phyloP scores from a whole-genome alignment of 2,329 filamentous ascomycete genomes.

The Clonostachys solani region DNA sequence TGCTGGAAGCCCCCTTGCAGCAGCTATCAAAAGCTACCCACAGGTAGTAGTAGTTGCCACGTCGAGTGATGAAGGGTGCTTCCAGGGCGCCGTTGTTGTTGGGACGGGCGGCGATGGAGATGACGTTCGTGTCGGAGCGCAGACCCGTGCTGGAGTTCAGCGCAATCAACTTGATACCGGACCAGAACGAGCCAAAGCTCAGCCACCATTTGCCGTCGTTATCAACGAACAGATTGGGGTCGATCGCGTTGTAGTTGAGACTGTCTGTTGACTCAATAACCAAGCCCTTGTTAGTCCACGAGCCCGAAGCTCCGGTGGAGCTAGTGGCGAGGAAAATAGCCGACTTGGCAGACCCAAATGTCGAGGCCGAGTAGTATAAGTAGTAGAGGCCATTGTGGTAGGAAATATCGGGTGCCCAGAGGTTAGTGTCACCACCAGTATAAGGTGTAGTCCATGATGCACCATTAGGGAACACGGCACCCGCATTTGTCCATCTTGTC shows the following conservation, averaged over 20 bases:
- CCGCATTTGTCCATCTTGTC: slow-evolving; percentile 19
- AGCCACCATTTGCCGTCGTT: slow-evolving; percentile 20
- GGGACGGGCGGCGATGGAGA: slow-evolving; percentile 17
- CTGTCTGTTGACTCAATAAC: slow-evolving; percentile 14
- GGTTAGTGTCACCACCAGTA: slow-evolving; percentile 18
- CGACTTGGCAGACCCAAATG: slow-evolving; percentile 16
- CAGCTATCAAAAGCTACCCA: slow-evolving; percentile 23
- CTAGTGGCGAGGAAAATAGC: slow-evolving; percentile 23
- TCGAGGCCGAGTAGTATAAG: slow-evolving; percentile 24
- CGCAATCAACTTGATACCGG: slow-evolving; percentile 20
- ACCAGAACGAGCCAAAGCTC: slow-evolving; percentile 23
- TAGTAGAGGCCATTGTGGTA: slow-evolving; percentile 22
- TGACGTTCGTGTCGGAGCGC: slow-evolving; percentile 10
- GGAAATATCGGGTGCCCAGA: slow-evolving; percentile 51
- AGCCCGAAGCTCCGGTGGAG: slow-evolving; percentile 17
- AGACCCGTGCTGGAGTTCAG: slow-evolving; percentile 17
- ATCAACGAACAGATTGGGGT: slow-evolving; percentile 19
- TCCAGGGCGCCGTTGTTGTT: slow-evolving; percentile 14
- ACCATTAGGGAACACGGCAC: slow-evolving; percentile 19
- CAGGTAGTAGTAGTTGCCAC: slow-evolving; percentile 22
- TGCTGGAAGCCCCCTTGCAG: slow-evolving; percentile 19
- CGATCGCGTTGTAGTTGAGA: slow-evolving; percentile 20
- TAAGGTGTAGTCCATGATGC: slow-evolving; percentile 22
- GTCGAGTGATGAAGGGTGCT: slow-evolving; percentile 19
- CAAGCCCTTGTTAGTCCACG: slow-evolving; percentile 19